Evolutionary conservation across 495 filamentous ascomycete species (phyloP), one percentile per base, ranked within the genome.

Genomic region (Xylaria palmicola): DNA sequence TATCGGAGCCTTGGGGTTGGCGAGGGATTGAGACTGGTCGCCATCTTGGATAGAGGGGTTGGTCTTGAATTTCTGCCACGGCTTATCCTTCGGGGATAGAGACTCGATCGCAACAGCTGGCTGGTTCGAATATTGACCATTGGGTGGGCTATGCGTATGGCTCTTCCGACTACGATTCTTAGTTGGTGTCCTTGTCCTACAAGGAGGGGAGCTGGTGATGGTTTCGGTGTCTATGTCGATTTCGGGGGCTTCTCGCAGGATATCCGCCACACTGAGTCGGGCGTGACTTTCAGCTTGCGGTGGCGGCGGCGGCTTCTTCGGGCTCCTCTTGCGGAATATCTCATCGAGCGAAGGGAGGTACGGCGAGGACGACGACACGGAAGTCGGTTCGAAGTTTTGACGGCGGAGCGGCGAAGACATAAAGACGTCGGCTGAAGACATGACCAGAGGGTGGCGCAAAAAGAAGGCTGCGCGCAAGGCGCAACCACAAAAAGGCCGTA

Each of bases 351-450:
- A 74, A 10, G 80, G 80, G 1, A 82, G 63, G 22, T 71, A 74
- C 8, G 79, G 77, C 0, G 79, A 82, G 9, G 81, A 83, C 0
- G 81, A 81, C 2, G 74, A 74, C 32, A 80, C 41, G 22, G 72
- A 39, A 32, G 69, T 48, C 6, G 70, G 59, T 6, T 68, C 59
- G 26, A 70, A 59, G 3, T 54, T 59, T 26, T 60, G 27, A 62
- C 67, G 66, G 43, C 64, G 59, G 4, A 63, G 55, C 0, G 77
- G 77, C 39, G 80, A 77, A 13, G 75, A 74, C 47, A 70, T 53
- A n/a, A 75, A 62, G 19, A 72, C 22, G 12, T 76, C 65, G 30
- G 65, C 43, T 3, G 74, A 45, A 26, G 77, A 75, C 75, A 81
- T 81, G 45, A 20, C 68, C 30, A 66, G 41, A 50, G 19, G 34